These are phyloP conservation scores for Nematodospora anomalae DNA, from an alignment of 1,139 yeast species.

Conservation along the genomic window DNA sequence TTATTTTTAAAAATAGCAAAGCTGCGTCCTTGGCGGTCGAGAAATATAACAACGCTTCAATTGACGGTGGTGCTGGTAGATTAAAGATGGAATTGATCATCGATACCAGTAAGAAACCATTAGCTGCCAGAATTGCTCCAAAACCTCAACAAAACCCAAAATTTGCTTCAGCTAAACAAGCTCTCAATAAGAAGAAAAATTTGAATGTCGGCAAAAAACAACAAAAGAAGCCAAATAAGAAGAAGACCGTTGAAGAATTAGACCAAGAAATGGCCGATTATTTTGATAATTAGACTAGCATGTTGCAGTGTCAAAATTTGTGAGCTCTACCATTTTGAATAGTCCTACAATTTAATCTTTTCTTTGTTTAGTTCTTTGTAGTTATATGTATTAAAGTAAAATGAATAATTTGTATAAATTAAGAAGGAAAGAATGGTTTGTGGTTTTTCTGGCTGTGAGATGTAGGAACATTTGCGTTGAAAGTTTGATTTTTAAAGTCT, in stretches of 20 bases:
- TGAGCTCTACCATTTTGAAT: neutral
- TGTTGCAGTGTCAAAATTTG: no score
- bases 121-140: constrained; percentile 68
- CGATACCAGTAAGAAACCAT: constrained; percentile 80
- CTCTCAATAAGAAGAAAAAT: constrained; percentile 24
- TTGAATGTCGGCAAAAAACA: constrained; percentile 25
- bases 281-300: constrained; percentile 42
- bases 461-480: no score
- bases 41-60: constrained; percentile 88
- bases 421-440: no score
- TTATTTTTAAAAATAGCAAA: constrained; percentile 67
- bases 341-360: no score
- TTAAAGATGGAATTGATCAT: constrained; percentile 82
- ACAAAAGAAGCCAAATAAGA: constrained; percentile 42
- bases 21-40: constrained; percentile 74
- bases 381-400: neutral
- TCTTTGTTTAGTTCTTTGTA: neutral
- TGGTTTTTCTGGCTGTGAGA: no score
- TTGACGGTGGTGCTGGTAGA: constrained; percentile 80
- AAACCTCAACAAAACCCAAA: constrained; percentile 32
- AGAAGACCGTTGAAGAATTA: constrained; percentile 84
- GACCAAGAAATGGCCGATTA: constrained; percentile 95
- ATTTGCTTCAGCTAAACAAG: constrained; percentile 26
- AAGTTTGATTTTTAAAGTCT: no score
- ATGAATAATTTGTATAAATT: no score